Conservation (phyloP, 106 monocot genomes). For the Acanthochlamys bracteata region DNA sequence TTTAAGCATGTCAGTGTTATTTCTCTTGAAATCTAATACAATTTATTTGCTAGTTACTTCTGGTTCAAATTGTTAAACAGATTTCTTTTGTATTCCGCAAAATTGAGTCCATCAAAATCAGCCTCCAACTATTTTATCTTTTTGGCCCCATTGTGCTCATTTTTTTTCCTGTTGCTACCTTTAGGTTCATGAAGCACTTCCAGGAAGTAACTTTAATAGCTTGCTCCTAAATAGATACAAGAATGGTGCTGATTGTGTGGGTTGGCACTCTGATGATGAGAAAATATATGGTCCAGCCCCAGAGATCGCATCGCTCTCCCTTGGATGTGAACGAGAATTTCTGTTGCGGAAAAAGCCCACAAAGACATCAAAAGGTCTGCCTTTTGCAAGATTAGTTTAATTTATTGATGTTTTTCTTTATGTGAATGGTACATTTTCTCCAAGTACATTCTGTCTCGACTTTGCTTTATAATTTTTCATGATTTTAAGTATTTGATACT, state of each 20-base stretch:
- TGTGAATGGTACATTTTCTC: background rate
- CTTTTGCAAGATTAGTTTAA: background rate
- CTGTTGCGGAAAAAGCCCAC: constrained; percentile 50
- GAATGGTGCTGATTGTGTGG: constrained; percentile 71
- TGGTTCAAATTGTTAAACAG: no score
- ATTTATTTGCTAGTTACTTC: background rate
- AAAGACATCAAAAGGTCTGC: constrained; percentile 41
- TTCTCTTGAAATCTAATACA: background rate
- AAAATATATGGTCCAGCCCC: constrained; percentile 87
- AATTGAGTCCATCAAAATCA: background rate
- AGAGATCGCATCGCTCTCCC: constrained; percentile 86
- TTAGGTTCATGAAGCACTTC: constrained; percentile 86
- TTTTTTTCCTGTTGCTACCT: background rate
- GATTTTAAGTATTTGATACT: background rate
- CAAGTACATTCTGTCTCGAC: constrained; percentile 5
- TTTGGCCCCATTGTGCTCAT: background rate
- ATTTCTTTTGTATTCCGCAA: background rate
- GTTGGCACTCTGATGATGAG: constrained; percentile 98
- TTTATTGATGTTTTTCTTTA: background rate
- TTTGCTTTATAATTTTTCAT: background rate
- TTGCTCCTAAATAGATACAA: constrained; percentile 69
- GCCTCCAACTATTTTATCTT: background rate
- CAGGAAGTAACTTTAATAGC: constrained; percentile 75
- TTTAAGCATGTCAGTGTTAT: constrained; percentile 9
- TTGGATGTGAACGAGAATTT: constrained; percentile 93